Evolutionary conservation across 352 stramenopile species (phyloP).

Genomic region (Thalassiosira hispida): DNA sequence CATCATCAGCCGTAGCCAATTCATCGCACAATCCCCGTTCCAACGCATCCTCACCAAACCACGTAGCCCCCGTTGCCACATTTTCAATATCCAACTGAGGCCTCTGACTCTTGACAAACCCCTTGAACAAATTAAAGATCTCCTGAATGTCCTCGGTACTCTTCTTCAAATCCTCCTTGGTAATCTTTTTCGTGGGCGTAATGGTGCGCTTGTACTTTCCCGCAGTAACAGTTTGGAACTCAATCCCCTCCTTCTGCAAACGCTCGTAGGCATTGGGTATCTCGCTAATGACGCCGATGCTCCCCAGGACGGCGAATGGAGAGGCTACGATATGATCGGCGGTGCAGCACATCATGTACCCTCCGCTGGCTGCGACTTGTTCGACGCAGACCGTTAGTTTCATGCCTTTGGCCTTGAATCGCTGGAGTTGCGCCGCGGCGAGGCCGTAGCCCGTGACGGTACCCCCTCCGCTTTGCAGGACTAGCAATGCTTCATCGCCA

Average conservation of each 20-base stretch:
- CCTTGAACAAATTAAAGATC: slow-evolving; percentile 85
- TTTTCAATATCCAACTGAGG: slow-evolving; percentile 85
- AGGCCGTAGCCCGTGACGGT: slow-evolving; percentile 87
- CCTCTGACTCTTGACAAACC: slow-evolving; percentile 82
- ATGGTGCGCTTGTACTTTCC: slow-evolving; percentile 88
- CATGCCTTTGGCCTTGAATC: slow-evolving; percentile 79
- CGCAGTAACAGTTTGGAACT: slow-evolving; percentile 87
- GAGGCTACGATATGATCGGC: slow-evolving; percentile 85
- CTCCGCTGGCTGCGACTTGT: slow-evolving; percentile 86
- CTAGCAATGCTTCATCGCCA: slow-evolving; percentile 82
- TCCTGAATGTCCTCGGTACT: slow-evolving; percentile 79
- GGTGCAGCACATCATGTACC: slow-evolving; percentile 89
- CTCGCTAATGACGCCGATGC: slow-evolving; percentile 86
- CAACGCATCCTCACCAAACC: slow-evolving; percentile 85
- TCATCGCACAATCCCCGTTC: slow-evolving; percentile 84
- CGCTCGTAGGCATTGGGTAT: slow-evolving; percentile 87
- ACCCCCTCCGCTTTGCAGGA: slow-evolving; percentile 85
- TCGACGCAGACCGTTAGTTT: slow-evolving; percentile 87
- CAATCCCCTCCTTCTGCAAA: slow-evolving; percentile 85
- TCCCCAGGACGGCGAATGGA: slow-evolving; percentile 86
- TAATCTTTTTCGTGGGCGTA: slow-evolving; percentile 86
- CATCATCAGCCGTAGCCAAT: slow-evolving; percentile 84
- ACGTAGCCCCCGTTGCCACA: slow-evolving; percentile 87
- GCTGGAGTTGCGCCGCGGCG: slow-evolving; percentile 80
- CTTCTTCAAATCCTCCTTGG: slow-evolving; percentile 84